A percentile compares a stretch with the other conserved stretches of the same genome.
Evolutionary conservation across 169 alveolate genomes (phyloP).

Genomic region (Babesia gibsoni): DNA sequence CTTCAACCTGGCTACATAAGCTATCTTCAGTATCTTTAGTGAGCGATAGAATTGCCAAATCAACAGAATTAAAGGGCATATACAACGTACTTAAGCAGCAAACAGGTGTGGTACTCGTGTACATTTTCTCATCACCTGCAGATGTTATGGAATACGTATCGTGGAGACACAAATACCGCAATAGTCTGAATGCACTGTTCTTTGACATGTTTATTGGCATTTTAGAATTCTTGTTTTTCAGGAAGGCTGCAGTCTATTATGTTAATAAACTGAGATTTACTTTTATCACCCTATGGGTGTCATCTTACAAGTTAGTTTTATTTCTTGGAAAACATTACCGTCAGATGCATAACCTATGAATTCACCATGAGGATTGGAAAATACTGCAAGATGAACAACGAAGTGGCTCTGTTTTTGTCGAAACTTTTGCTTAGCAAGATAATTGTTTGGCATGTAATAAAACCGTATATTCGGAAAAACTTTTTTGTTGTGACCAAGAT

Average conservation of each 20-base stretch:
- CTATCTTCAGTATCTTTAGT: neutral
- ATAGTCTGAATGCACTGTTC: neutral
- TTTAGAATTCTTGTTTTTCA: slow-evolving; percentile 10
- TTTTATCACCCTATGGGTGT: slow-evolving; percentile 1
- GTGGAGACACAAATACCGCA: slow-evolving; percentile 9
- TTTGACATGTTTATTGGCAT: slow-evolving; percentile 11
- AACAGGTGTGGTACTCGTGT: slow-evolving; percentile 8
- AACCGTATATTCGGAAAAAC: neutral
- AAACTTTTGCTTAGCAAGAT: slow-evolving; percentile 40
- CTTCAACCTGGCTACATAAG: neutral
- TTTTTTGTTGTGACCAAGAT: neutral
- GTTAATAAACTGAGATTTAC: slow-evolving; percentile 2
- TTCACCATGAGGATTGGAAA: slow-evolving; percentile 35
- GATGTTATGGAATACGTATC: slow-evolving; percentile 41
- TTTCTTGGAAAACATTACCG: neutral
- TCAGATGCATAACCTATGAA: slow-evolving; percentile 26
- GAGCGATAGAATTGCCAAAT: neutral
- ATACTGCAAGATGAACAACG: slow-evolving; percentile 55
- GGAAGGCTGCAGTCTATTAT: slow-evolving; percentile 2
- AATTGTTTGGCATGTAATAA: slow-evolving; percentile 30
- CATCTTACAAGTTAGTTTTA: slow-evolving; percentile 47
- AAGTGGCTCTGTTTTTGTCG: slow-evolving; percentile 46
- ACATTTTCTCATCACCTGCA: neutral
- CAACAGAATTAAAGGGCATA: neutral
- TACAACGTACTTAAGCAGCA: slow-evolving; percentile 13